Base-by-base conservation (phyloP, 2,329 filamentous ascomycete genomes). In the Pseudomassariella vexata region DNA sequence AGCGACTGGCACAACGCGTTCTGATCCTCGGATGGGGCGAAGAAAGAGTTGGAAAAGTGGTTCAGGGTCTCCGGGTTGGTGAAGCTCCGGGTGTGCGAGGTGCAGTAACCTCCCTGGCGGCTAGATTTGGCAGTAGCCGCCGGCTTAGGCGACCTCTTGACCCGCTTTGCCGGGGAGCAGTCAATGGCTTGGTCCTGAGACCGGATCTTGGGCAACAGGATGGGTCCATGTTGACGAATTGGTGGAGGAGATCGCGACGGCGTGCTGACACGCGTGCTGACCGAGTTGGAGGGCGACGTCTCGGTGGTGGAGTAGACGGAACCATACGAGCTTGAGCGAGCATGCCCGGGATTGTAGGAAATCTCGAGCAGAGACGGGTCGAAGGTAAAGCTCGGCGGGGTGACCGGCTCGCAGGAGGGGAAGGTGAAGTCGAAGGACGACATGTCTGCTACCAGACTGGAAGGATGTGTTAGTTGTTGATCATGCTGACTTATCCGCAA, bases 131-230 rank as follows among this genome's bases (percentile, higher is more conserved):
- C 37, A 18, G 55, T 36, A n/a, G n/a, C n/a, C n/a, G n/a, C n/a
- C 55, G 67, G 45, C 51, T 62, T 46, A 57, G 70, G 60, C 48
- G 70, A 56, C 55, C 73, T 65, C 66, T 76, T 56, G 59, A 72
- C 50, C 48, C 79, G 73, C 59, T 82, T 77, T 27, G 70, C 65
- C 12, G 59, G 51, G 19, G 56, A 53, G 24, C 73, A 73, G 44
- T 80, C 76, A 40, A 87, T 74, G 40, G 81, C 71, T 60, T 90
- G 83, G 61, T 94, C 87, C 61, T 92, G 87, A 24, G 76, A 76
- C 39, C 87, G 76, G 63, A 94, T 89, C 70, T 88, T 92, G 51
- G 87, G 87, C 19, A 94, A 70, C 38, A 94, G 67, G 29, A 86
- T 67, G 31, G 86, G 85, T 32, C 86, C 85, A 61, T 88, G 82